Base-by-base conservation (phyloP, 73 alveolate species). In the Halteria grandinella region DNA sequence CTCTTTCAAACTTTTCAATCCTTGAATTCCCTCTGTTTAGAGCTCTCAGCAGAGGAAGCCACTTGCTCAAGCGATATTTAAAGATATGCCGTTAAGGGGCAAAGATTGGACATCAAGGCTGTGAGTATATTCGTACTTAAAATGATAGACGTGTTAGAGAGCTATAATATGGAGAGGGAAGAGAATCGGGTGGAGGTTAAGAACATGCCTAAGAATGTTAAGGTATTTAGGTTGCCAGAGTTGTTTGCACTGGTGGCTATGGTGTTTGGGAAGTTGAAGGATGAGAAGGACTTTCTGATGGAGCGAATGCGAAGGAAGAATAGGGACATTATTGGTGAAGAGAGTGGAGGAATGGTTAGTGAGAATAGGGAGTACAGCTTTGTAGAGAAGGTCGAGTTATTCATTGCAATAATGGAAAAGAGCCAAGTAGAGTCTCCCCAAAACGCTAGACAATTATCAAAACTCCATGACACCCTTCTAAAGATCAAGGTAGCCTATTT, bases 61-160 rank as follows among this genome's bases (percentile, higher is more conserved):
- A 62, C 15, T 14, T 62, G 23, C 23, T n/a, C 25, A 10, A 15
- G 47, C 7, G 78, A 62, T 10, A 17, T 40, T 25, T 40, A 62
- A 40, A 10, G 78, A 17, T 62, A 39, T 31, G 8, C 8, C n/a
- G 41, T 62, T 6, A 62, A 62, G 27, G 57, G 60, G 20, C 25
- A 62, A 62, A 34, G 60, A 40, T 23, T 39, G 1, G 78, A 62
- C 25, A 78, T 59, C 37, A 27, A 78, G 36, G 72, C 53, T 23
- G 24, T 51, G 14, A 28, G 69, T 14, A 18, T 64, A 7, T 78
- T 62, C 31, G 82, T 78, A 2, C 55, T 78, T 12, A 78, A 78
- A 29, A 48, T 78, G 1, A 78, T 78, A 21, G 89, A 78, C 27
- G 89, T 78, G 21, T 20, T 78, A 0, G 89, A 78, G 37, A 37